Conservation (phyloP, 1,284 basidiomycete genomes). For the Garcileccinum viscosum region DNA sequence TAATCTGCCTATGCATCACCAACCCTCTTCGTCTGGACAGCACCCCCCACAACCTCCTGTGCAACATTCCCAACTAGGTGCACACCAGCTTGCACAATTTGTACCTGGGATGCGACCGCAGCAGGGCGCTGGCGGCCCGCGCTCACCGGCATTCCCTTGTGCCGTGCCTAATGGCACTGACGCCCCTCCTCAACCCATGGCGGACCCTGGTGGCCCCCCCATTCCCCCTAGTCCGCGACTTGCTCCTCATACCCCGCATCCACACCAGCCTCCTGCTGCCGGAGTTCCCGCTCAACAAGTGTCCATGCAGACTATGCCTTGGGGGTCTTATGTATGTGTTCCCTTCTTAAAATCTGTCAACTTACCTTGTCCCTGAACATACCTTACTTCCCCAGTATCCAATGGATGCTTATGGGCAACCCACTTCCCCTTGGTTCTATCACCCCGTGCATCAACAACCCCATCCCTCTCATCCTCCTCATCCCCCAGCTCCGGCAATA, state of each 20-base stretch:
- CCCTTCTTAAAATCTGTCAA: constrained; percentile 33
- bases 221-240: constrained; percentile 68
- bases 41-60: constrained; percentile 48
- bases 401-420: constrained; percentile 34
- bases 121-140: constrained; percentile 56
- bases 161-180: constrained; percentile 67
- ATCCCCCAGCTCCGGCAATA: constrained; percentile 31
- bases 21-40: constrained; percentile 38
- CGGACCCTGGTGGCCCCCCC: constrained; percentile 57
- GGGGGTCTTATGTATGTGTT: constrained; percentile 46
- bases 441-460: constrained; percentile 49
- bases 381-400: constrained; percentile 26
- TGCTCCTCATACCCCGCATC: constrained; percentile 61
- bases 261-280: constrained; percentile 51
- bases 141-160: constrained; percentile 69
- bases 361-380: constrained; percentile 19
- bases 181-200: constrained; percentile 60
- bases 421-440: constrained; percentile 35
- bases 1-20: constrained; percentile 52
- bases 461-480: constrained; percentile 41
- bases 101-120: constrained; percentile 50
- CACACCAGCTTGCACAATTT: constrained; percentile 52
- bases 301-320: constrained; percentile 44
- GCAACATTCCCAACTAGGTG: constrained; percentile 51
- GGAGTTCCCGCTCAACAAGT: constrained; percentile 50